These are phyloP conservation scores for Mimosa pudica DNA, from an alignment of 306 rosid species.

Conservation along the genomic window DNA sequence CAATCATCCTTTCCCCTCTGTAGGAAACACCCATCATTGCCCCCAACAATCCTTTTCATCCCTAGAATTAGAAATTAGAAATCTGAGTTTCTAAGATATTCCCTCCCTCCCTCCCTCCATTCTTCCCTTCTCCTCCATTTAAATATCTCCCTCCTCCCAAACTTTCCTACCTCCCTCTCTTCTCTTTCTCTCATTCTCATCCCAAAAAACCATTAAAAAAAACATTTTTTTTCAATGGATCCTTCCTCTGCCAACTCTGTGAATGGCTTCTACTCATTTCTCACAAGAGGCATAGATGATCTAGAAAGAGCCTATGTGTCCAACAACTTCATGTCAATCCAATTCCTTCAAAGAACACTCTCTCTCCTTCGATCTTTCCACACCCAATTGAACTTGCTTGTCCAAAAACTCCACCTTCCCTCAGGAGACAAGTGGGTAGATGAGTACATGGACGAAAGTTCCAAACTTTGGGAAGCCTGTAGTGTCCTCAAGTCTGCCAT, in stretches of 20 bases:
- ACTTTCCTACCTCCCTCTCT: conserved; percentile 19
- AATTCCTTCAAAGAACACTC: conserved; percentile 82
- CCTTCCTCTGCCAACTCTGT: conserved; percentile 82
- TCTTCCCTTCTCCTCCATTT: conserved; percentile 43
- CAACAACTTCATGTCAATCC: conserved; percentile 79
- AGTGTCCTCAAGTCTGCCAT: conserved; percentile 80
- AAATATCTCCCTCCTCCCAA: conserved; percentile 43
- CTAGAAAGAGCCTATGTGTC: conserved; percentile 69
- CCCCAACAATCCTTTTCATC: conserved; percentile 98
- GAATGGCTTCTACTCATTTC: conserved; percentile 75
- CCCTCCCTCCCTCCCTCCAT: conserved; percentile 49
- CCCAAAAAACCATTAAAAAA: background rate
- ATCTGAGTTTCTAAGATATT: conserved; percentile 91
- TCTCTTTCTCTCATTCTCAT: background rate
- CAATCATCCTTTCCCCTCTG: conserved; percentile 98
- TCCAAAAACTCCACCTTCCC: conserved; percentile 89
- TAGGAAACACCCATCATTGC: conserved; percentile 99
- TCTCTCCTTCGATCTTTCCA: conserved; percentile 86
- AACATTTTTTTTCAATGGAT: conserved; percentile 50
- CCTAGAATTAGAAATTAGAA: conserved; percentile 48
- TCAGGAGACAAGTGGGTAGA: conserved; percentile 96
- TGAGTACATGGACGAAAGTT: conserved; percentile 95
- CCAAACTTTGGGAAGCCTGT: conserved; percentile 94
- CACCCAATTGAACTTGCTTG: conserved; percentile 72
- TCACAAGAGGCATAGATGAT: conserved; percentile 86